Base-by-base conservation (phyloP, 2,329 filamentous ascomycete species). In the Clarireedia sp. region DNA sequence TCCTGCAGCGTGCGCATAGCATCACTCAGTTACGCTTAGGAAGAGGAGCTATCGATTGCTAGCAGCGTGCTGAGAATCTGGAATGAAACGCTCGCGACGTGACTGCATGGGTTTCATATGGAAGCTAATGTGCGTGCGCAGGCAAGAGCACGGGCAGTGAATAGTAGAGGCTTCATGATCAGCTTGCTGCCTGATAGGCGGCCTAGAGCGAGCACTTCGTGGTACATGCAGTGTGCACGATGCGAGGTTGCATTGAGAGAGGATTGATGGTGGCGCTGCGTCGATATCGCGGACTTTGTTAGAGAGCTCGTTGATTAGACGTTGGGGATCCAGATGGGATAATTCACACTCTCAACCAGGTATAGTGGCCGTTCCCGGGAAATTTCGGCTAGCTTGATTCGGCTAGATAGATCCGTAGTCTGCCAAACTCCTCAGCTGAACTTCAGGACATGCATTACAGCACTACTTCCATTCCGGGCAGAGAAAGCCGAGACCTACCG, bases 1-100 rank as follows among this genome's bases (percentile, higher is more conserved):
- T 52, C 43, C 6, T 43, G 24, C 8, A 59, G 40, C 5, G 57
- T 57, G 12, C 50, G 36, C 41, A 57, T 59, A 1, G 55, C 57
- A 19, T 57, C 55, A 9, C 17, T 21, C 1, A 59, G 24, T 51
- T 43, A 38, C 14, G 46, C 36, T n/a, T 57, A 19, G 7, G 57
- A 55, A 7, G 24, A 21, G 17, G 45, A 47, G 9, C 17, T 59
- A 19, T 59, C 57, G 3, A 59, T 58, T 2, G 55, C 56, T 9
- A 59, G 57, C 2, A 59, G 52, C 10, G 54, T 52, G 23, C 56
- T 58, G 3, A 59, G 47, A 8, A 54, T 54, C 21, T 59, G 57
- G 36, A 59, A 59, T 2, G 57, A 51, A 5, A 59, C 37, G 29
- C 56, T 59, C 16, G 57, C 57, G n/a, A 59, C 45, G 14, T 59